Base-by-base conservation (phyloP, 768 basidiomycete genomes). In the Rhizopogon vulgaris region DNA sequence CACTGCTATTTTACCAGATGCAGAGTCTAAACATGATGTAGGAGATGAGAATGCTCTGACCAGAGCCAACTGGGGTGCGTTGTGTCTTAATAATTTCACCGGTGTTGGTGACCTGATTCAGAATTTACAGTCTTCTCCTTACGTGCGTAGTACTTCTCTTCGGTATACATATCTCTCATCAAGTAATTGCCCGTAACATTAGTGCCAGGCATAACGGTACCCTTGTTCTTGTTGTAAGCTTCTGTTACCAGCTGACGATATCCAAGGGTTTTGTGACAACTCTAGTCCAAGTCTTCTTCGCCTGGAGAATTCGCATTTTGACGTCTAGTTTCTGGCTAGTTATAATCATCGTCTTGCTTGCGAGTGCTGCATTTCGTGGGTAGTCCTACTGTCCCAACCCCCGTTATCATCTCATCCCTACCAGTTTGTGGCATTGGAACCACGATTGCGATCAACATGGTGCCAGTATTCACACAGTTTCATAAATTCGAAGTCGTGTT, bases 351-450 rank as follows among this genome's bases (percentile, higher is more conserved):
- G 34, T 45, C 18, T 2, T 53, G 24, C 45, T 62, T 36, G 61
- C 58, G n/a, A 17, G 57, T 30, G 46, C 30, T 45, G 66, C 60
- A 28, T 54, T 61, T 46, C 14, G 60, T 64, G 39, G 43, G 61
- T 46, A 28, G 25, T 32, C 3, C 10, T 12, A 24, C 1, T 24
- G 14, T 59, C n/a, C 22, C 22, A 27, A 22, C 22, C 22, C 15
- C 46, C 39, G 42, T 43, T 51, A 34, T 28, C 43, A 37, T 25
- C 55, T 60, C 39, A 12, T 11, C 15, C 28, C 9, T 4, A 7
- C 58, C 51, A 69, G 68, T 63, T 10, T 60, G 45, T 37, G 64
- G 62, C n/a, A 59, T 72, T 28, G 71, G 64, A 17, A 61, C 62
- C 25, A 51, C 69, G 1, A 53, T 70, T 22, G 69, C 64, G 38